phyloP scores from a whole-genome alignment of 31 red algal genomes.

The Odonthalia washingtoniensis region DNA sequence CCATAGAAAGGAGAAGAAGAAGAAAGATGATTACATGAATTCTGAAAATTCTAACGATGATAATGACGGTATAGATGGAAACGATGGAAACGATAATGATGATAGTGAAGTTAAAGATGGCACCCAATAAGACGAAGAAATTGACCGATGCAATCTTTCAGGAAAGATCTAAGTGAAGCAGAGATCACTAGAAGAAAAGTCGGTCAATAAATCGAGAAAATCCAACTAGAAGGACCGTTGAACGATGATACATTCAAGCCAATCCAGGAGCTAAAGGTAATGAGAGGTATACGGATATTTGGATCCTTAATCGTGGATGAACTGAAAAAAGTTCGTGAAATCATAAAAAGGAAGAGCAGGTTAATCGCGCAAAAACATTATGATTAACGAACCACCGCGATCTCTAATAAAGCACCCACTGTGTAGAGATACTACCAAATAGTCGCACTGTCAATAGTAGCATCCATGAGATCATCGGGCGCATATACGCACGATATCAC shows the following conservation, averaged over 20 bases:
- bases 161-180: too few relatives aligned
- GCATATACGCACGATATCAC: neutral
- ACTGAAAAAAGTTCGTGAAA: neutral
- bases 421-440: neutral
- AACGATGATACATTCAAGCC: neutral
- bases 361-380: neutral
- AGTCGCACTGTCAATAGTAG: neutral
- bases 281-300: neutral
- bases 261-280: neutral
- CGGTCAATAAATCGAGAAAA: neutral
- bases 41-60: too few relatives aligned
- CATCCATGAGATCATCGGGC: neutral
- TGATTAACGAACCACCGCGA: neutral
- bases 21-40: too few relatives aligned
- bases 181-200: too few relatives aligned
- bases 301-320: neutral
- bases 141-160: neutral
- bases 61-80: too few relatives aligned
- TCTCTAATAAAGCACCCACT: neutral
- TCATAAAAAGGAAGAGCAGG: neutral
- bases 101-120: neutral
- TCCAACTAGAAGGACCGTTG: neutral
- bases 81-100: too few relatives aligned
- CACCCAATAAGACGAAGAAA: neutral
- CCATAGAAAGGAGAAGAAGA: neutral